Percentiles rank a stretch among this genome's conserved stretches.
Conservation (phyloP, 2,329 filamentous ascomycete genomes). For the Drechslerella dactyloides region DNA sequence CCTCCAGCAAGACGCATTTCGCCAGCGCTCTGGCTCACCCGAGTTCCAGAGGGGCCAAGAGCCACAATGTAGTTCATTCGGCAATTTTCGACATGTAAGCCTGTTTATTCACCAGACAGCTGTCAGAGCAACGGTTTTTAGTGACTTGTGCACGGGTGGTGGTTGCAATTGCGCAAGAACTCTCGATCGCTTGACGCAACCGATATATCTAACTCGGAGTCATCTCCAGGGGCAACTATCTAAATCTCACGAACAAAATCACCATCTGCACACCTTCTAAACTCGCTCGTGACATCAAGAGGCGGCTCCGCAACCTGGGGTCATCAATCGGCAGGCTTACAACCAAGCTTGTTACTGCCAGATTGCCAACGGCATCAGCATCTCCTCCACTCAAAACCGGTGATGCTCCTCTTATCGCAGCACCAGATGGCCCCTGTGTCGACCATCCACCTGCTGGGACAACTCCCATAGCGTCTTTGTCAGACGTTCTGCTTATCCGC, state of each 20-base stretch:
- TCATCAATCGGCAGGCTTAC: background rate
- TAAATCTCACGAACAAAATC: conserved; percentile 10
- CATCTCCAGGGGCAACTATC: conserved; percentile 21
- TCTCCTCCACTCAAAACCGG: background rate
- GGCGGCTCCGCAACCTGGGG: background rate
- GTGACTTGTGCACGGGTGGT: no score
- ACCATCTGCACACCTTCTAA: background rate
- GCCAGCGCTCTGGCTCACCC: background rate
- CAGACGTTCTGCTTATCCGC: conserved; percentile 2
- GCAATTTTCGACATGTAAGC: background rate
- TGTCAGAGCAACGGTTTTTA: no score
- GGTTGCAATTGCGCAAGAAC: no score
- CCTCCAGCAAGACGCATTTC: no score
- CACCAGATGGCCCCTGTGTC: background rate
- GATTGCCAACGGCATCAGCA: background rate
- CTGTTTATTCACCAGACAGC: background rate
- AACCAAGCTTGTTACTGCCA: background rate
- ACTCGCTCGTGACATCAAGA: conserved; percentile 2
- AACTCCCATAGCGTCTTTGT: background rate
- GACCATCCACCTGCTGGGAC: background rate
- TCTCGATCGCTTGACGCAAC: no score
- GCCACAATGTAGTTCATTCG: background rate
- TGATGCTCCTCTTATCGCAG: background rate
- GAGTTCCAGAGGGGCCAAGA: background rate
- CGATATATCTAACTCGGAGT: background rate